Conservation (phyloP, 108 stramenopile species). For the Seminavis robusta region DNA sequence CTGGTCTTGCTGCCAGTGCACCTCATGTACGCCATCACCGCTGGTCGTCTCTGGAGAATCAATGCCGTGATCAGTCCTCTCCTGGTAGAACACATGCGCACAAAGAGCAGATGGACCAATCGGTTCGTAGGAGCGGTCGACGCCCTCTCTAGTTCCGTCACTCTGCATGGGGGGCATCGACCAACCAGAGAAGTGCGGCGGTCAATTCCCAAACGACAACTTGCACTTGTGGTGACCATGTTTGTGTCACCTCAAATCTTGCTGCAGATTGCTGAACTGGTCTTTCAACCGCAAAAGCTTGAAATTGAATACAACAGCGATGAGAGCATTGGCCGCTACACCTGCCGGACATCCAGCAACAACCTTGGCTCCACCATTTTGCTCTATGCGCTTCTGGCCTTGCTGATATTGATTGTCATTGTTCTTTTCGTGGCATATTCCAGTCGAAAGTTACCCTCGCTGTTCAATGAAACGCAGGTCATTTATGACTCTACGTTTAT, state of each 20-base stretch:
- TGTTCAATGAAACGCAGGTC: constrained; percentile 26
- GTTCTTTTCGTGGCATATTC: constrained; percentile 10
- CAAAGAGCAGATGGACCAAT: no score
- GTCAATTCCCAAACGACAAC: background rate
- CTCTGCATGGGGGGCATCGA: no score
- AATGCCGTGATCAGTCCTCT: constrained; percentile 27
- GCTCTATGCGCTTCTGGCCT: background rate
- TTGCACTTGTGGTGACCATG: constrained; percentile 1
- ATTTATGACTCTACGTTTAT: constrained; percentile 12
- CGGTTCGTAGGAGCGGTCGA: no score
- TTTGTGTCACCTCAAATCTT: constrained; percentile 18
- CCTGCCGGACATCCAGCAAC: background rate
- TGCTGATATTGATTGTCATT: constrained; percentile 5
- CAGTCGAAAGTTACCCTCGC: constrained; percentile 18
- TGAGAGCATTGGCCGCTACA: background rate
- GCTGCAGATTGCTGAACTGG: constrained; percentile 5
- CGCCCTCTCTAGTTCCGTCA: background rate
- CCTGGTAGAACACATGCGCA: no score
- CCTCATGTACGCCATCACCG: constrained; percentile 14
- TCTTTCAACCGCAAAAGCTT: background rate
- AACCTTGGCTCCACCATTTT: background rate
- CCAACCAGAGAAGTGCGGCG: background rate
- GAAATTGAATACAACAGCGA: constrained; percentile 1
- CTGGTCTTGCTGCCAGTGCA: constrained; percentile 19
- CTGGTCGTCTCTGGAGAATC: constrained; percentile 28